These are phyloP conservation scores for Candida sanyaensis DNA, from an alignment of 1,139 yeast genomes.

Conservation along the genomic window DNA sequence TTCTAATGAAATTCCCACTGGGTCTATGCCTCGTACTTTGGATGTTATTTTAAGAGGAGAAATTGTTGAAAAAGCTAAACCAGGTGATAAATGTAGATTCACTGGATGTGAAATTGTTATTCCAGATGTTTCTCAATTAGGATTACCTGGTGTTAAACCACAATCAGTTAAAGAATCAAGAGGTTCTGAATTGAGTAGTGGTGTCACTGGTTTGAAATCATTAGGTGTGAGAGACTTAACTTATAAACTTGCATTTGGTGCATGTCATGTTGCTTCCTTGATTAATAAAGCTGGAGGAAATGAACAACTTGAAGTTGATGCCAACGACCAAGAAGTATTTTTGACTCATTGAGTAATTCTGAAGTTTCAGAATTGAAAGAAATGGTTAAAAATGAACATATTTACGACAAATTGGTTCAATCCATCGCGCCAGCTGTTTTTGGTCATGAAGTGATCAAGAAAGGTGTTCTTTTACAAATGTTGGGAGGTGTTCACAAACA, in stretches of 20 bases:
- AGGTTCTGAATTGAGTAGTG: conserved; percentile 73
- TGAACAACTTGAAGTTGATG: conserved; percentile 38
- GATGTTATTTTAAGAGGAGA: conserved; percentile 95
- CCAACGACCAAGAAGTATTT: conserved; percentile 74
- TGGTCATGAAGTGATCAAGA: conserved; percentile 94
- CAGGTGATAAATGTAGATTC: conserved; percentile 94
- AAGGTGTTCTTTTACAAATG: conserved; percentile 85
- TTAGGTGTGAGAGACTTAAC: conserved; percentile 95
- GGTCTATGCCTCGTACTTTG: conserved; percentile 97
- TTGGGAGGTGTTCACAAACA: conserved; percentile 96
- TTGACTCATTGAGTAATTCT: conserved; percentile 77
- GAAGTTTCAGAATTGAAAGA: conserved; percentile 84
- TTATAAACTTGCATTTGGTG: conserved; percentile 86
- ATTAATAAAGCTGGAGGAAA: conserved; percentile 51
- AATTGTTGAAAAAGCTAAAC: conserved; percentile 93
- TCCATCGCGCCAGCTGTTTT: conserved; percentile 97
- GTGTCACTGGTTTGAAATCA: conserved; percentile 82
- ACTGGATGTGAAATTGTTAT: conserved; percentile 96
- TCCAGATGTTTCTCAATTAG: conserved; percentile 93
- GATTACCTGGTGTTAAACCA: conserved; percentile 96
- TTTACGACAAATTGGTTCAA: conserved; percentile 81
- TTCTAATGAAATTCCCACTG: conserved; percentile 94
- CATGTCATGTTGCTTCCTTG: conserved; percentile 77
- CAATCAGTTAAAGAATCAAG: conserved; percentile 72
- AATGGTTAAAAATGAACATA: conserved; percentile 89